phyloP scores from a whole-genome alignment of 768 basidiomycete species.

The Hebeloma cylindrosporum region DNA sequence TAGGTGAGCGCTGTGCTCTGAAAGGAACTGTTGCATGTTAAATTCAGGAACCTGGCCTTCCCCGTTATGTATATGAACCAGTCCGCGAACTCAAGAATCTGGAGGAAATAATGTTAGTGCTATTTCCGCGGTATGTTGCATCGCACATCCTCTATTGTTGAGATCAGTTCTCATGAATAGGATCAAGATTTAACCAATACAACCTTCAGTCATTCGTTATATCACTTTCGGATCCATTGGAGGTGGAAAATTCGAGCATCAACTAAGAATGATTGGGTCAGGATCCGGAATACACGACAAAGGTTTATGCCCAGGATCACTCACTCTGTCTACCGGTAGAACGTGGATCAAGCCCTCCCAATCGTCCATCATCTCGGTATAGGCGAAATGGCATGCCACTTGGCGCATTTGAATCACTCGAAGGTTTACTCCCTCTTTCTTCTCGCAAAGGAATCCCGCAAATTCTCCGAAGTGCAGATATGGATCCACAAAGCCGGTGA shows the following conservation, averaged over 20 bases:
- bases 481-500: background rate
- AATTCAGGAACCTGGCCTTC: no score
- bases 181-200: no score
- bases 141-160: no score
- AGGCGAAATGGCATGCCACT: slow-evolving; percentile 7
- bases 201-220: no score
- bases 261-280: background rate
- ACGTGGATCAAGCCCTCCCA: slow-evolving; percentile 8
- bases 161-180: no score
- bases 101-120: no score
- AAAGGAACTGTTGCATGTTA: no score
- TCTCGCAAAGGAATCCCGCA: slow-evolving; percentile 6
- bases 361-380: slow-evolving; percentile 4
- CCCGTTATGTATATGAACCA: no score
- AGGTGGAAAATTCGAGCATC: slow-evolving; percentile 1
- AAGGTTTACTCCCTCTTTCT: background rate
- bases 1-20: no score
- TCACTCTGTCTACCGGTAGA: slow-evolving; percentile 12
- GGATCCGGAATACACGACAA: background rate
- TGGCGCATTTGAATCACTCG: slow-evolving; percentile 3
- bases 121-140: no score
- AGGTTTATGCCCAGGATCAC: background rate
- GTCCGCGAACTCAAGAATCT: no score
- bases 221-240: no score
- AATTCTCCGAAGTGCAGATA: slow-evolving; percentile 6